Conservation (phyloP, 108 stramenopile species). For the Epithemia pelagica region DNA sequence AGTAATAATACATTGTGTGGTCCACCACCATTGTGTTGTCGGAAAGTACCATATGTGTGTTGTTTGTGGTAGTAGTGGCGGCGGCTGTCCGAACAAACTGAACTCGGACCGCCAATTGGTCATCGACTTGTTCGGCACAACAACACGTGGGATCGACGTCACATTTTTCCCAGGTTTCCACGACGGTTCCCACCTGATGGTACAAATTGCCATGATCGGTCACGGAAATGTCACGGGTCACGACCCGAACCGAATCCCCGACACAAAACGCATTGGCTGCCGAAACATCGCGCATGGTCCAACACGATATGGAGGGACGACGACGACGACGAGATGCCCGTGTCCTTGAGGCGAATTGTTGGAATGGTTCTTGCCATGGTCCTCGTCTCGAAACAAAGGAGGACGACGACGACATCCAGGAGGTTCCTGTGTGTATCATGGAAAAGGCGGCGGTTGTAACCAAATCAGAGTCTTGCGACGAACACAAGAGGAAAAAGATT, state of each 20-base stretch:
- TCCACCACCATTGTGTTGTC: background rate
- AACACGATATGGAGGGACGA: background rate
- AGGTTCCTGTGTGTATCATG: too few species aligned
- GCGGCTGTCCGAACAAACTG: constrained; percentile 23
- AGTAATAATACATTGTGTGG: constrained; percentile 27
- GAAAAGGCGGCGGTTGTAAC: too few species aligned
- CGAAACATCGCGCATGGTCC: constrained; percentile 53
- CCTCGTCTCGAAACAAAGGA: too few species aligned
- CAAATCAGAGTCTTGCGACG: too few species aligned
- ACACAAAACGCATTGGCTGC: constrained; percentile 41
- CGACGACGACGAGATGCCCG: too few species aligned
- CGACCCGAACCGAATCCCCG: constrained; percentile 54
- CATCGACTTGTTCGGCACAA: constrained; percentile 73
- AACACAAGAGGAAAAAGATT: too few species aligned
- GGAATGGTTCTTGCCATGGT: too few species aligned
- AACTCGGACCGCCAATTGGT: constrained; percentile 52
- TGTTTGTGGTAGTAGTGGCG: too few species aligned
- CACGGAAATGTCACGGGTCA: constrained; percentile 40
- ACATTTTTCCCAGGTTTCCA: constrained; percentile 82
- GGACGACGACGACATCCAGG: too few species aligned
- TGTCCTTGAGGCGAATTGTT: too few species aligned
- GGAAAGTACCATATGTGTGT: background rate
- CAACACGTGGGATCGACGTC: constrained; percentile 82
- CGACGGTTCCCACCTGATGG: constrained; percentile 42
- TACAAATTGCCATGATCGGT: constrained; percentile 28